phyloP scores from a whole-genome alignment of 352 stramenopile species.

The Phytopythium boreale region DNA sequence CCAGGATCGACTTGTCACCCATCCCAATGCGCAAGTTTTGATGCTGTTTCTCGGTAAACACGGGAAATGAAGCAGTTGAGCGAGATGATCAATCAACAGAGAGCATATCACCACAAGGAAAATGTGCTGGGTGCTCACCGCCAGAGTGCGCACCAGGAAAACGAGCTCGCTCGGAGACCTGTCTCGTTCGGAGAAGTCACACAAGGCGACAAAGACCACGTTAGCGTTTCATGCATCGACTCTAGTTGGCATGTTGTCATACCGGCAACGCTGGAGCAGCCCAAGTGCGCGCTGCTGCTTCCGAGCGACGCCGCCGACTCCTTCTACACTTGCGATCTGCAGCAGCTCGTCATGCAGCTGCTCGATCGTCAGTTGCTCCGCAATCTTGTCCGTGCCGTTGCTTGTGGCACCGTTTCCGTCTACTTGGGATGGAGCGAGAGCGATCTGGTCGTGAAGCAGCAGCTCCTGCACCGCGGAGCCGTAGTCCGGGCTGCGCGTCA shows the following conservation, averaged over 20 bases:
- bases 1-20: slow-evolving; percentile 78
- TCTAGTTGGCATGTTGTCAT: background rate
- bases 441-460: slow-evolving; percentile 31
- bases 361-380: slow-evolving; percentile 31
- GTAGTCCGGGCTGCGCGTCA: slow-evolving; percentile 48
- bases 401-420: background rate
- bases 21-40: slow-evolving; percentile 81
- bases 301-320: slow-evolving; percentile 42
- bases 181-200: slow-evolving; percentile 3
- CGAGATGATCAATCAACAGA: background rate
- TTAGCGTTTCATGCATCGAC: background rate
- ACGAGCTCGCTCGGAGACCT: slow-evolving; percentile 57
- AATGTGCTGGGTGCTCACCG: slow-evolving; percentile 31
- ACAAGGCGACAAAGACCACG: background rate
- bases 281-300: slow-evolving; percentile 64
- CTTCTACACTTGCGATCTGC: slow-evolving; percentile 53
- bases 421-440: background rate
- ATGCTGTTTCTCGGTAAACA: slow-evolving; percentile 33
- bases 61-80: background rate
- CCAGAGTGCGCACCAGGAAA: slow-evolving; percentile 69
- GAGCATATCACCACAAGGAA: background rate
- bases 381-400: background rate
- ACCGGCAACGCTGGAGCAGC: slow-evolving; percentile 56
- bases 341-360: slow-evolving; percentile 54
- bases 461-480: slow-evolving; percentile 46